Evolutionary conservation across 139 green algal species (phyloP), one percentile per base, ranked within the genome.

Genomic region (Chlamydomonas sp.): DNA sequence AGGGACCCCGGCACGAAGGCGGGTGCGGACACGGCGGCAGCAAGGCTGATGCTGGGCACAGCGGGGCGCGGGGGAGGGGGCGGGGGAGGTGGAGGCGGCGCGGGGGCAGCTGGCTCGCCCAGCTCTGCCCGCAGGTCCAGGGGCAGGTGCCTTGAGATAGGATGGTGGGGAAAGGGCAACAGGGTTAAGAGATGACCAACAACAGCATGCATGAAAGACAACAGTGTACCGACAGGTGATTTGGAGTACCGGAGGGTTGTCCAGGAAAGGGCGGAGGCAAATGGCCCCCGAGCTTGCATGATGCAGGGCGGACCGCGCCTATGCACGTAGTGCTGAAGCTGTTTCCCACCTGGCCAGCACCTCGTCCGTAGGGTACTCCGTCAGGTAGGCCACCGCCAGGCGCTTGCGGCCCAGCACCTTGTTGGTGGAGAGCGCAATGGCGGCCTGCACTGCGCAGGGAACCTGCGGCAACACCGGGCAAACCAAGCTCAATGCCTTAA

Each of bases 321-420:
- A 58, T 58, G 3, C 18, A 5, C 17, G 3, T 10, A 58, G 18
- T 4, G 69, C 69, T 8, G 31, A 49, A 49, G 31, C 31, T 4
- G 6, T 4, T 49, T 3, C 31, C 3, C 9, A 62, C 73, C 49
- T 17, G 4, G 57, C 57, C 10, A 62, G 31, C 49, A 79, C 74
- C 49, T 31, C 3, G 6, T 86, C 82, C 2, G 82, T 86, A 60
- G 82, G 82, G 82, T 80, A 86, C n/a, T 86, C 82, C 61, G 31
- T 18, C 69, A 86, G 62, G 59, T 59, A 80, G 7, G 8, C 63
- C 57, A 63, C n/a, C 60, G 73, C 5, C 60, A 77, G 71, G 60
- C 20, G 18, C 12, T 63, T 63, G 80, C 67, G 58, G 5, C 80
- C 80, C 10, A 85, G 7, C 7, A 17, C 66, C 4, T 15, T 12